These are phyloP conservation scores for Fraxinus anomala DNA, from an alignment of 257 asterid genomes.

Conservation along the genomic window DNA sequence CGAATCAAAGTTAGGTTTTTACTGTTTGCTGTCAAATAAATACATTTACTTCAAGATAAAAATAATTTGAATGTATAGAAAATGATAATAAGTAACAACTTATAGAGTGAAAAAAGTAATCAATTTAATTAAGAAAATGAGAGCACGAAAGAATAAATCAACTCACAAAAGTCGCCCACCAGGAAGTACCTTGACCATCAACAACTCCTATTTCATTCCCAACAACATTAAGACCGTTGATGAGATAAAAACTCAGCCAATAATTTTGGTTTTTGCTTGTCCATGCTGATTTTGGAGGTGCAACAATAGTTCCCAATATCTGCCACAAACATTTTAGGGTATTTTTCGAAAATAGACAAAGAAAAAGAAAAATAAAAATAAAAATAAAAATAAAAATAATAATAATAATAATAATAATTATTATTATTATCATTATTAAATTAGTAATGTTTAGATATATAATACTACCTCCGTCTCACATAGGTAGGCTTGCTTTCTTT, in stretches of 20 bases:
- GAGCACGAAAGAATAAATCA: background rate
- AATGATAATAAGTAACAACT: background rate
- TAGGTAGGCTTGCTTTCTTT: too few relatives aligned
- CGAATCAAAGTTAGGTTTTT: too few relatives aligned
- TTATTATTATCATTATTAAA: too few relatives aligned
- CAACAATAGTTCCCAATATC: slow-evolving; percentile 48
- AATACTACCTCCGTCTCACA: too few relatives aligned
- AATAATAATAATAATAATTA: too few relatives aligned
- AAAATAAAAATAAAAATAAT: too few relatives aligned
- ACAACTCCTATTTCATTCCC: slow-evolving; percentile 47
- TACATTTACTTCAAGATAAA: too few relatives aligned
- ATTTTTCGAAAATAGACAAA: background rate
- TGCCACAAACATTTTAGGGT: slow-evolving; percentile 6
- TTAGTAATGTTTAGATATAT: too few relatives aligned
- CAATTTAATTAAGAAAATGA: background rate
- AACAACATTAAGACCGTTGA: slow-evolving; percentile 35
- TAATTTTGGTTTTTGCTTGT: slow-evolving; percentile 5
- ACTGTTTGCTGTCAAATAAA: too few relatives aligned
- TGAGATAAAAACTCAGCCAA: slow-evolving; percentile 43
- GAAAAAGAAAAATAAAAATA: too few relatives aligned
- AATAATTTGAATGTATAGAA: too few relatives aligned
- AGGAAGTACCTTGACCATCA: slow-evolving; percentile 48
- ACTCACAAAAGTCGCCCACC: slow-evolving; percentile 43
- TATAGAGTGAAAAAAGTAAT: background rate
- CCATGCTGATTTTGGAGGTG: slow-evolving; percentile 48